A percentile compares a stretch with the other conserved stretches of the same genome.
These are phyloP conservation scores for Populus pruinosa DNA, from an alignment of 345 rosid genomes.

Conservation along the genomic window DNA sequence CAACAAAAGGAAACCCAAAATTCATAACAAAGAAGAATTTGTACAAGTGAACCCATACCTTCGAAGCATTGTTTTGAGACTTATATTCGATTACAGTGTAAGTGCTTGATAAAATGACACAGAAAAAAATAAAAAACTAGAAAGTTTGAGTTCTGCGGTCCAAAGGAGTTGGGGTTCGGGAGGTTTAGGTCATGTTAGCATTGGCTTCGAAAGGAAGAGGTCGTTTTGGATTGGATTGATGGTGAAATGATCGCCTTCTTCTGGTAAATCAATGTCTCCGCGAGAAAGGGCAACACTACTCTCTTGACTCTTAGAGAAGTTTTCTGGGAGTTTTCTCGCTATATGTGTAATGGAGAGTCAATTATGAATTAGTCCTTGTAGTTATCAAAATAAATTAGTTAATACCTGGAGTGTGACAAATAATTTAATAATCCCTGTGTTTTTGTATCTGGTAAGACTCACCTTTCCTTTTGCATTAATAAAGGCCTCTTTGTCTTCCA, in stretches of 20 bases:
- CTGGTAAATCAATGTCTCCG: not conserved
- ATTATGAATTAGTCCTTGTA: too few relatives aligned
- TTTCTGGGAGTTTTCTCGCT: too few relatives aligned
- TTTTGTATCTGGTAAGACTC: too few relatives aligned
- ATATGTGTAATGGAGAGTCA: too few relatives aligned
- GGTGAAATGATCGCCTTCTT: not conserved
- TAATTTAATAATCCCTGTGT: too few relatives aligned
- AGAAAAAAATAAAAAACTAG: not conserved
- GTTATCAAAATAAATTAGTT: too few relatives aligned
- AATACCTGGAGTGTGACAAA: too few relatives aligned
- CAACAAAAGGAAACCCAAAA: not conserved
- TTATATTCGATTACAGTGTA: not conserved
- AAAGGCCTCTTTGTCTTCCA: too few relatives aligned
- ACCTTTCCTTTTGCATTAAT: too few relatives aligned
- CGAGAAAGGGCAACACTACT: not conserved
- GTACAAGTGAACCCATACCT: slow-evolving; percentile 13
- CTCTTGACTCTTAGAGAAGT: not conserved
- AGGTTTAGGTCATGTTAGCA: not conserved
- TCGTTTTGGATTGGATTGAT: not conserved
- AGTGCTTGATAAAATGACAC: slow-evolving; percentile 27
- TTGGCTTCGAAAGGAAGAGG: not conserved
- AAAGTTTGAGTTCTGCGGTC: not conserved
- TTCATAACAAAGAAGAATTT: not conserved
- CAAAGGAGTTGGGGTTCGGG: not conserved
- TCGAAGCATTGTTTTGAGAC: slow-evolving; percentile 25